Evolutionary conservation across 2,329 filamentous ascomycete species (phyloP).

Genomic region (Zarea fungicola): DNA sequence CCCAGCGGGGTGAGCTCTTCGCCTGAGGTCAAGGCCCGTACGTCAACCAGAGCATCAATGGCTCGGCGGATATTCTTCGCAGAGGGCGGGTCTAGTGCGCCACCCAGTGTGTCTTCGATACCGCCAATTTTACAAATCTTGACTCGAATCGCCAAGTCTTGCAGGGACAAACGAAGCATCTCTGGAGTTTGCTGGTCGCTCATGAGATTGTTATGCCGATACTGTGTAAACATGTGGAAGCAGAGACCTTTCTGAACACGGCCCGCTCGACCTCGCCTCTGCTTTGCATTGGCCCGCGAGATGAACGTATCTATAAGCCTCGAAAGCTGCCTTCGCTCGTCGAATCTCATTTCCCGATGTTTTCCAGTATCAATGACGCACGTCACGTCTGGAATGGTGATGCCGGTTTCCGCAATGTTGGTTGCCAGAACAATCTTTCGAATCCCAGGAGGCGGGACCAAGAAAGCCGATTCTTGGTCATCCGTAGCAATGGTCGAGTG

Average conservation of each 20-base stretch:
- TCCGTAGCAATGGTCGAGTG: constrained; percentile 95
- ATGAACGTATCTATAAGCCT: constrained; percentile 92
- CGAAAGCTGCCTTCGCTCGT: constrained; percentile 87
- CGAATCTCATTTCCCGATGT: constrained; percentile 95
- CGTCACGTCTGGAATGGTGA: constrained; percentile 96
- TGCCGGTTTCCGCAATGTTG: constrained; percentile 97
- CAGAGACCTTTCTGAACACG: constrained; percentile 93
- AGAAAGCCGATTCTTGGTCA: constrained; percentile 90
- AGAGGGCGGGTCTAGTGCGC: constrained; percentile 85
- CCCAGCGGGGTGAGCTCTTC: constrained; percentile 88
- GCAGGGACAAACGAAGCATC: constrained; percentile 87
- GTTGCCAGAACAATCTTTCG: constrained; percentile 95
- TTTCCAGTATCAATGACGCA: constrained; percentile 96
- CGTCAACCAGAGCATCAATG: constrained; percentile 88
- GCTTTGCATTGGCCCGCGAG: constrained; percentile 90
- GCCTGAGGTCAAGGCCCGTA: constrained; percentile 72
- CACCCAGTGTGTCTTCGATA: constrained; percentile 82
- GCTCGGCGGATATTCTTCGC: constrained; percentile 89
- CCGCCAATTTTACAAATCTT: constrained; percentile 96
- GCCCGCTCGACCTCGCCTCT: constrained; percentile 86
- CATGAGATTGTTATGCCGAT: constrained; percentile 80
- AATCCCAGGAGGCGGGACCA: constrained; percentile 72
- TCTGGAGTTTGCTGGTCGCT: constrained; percentile 92
- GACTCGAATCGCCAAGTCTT: constrained; percentile 90
- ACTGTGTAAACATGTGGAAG: constrained; percentile 91